Percentiles rank a stretch among this genome's conserved stretches.
These are phyloP conservation scores for Thielaviopsis punctulata DNA, from an alignment of 2,329 filamentous ascomycete genomes.

Conservation along the genomic window DNA sequence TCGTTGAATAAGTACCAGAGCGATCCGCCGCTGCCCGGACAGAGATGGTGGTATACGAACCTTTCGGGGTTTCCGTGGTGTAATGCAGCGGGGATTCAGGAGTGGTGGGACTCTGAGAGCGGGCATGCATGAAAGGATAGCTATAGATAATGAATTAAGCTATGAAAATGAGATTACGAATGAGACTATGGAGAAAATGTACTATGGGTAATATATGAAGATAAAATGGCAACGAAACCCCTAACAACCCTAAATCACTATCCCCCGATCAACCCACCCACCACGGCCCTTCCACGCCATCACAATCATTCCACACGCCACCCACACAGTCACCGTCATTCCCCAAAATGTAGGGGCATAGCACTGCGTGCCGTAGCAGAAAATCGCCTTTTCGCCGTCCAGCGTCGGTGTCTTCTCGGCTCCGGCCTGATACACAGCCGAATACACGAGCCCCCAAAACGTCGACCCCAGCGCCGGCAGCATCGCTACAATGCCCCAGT, in stretches of 20 bases:
- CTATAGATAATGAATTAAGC: background rate
- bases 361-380: slow-evolving; percentile 71
- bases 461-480: slow-evolving; percentile 76
- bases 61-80: slow-evolving; percentile 30
- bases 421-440: slow-evolving; percentile 56
- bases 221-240: background rate
- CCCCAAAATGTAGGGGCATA: slow-evolving; percentile 76
- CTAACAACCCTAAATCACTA: slow-evolving; percentile 47
- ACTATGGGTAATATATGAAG: background rate
- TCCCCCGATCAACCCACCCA: slow-evolving; percentile 60
- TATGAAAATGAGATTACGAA: background rate
- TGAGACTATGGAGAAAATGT: background rate
- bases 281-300: slow-evolving; percentile 66
- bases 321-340: slow-evolving; percentile 63
- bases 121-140: background rate
- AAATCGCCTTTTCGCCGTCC: slow-evolving; percentile 28
- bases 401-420: slow-evolving; percentile 24
- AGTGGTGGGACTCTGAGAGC: slow-evolving; percentile 24
- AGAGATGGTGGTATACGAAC: slow-evolving; percentile 34
- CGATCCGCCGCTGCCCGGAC: slow-evolving; percentile 21
- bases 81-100: slow-evolving; percentile 26
- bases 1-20: slow-evolving; percentile 29
- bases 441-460: slow-evolving; percentile 83
- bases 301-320: slow-evolving; percentile 53
- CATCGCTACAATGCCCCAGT: slow-evolving; percentile 91